Percentiles rank a stretch among this genome's conserved stretches.
These are phyloP conservation scores for Neopestalotiopsis clavispora DNA, from an alignment of 2,329 filamentous ascomycete genomes.

Conservation along the genomic window DNA sequence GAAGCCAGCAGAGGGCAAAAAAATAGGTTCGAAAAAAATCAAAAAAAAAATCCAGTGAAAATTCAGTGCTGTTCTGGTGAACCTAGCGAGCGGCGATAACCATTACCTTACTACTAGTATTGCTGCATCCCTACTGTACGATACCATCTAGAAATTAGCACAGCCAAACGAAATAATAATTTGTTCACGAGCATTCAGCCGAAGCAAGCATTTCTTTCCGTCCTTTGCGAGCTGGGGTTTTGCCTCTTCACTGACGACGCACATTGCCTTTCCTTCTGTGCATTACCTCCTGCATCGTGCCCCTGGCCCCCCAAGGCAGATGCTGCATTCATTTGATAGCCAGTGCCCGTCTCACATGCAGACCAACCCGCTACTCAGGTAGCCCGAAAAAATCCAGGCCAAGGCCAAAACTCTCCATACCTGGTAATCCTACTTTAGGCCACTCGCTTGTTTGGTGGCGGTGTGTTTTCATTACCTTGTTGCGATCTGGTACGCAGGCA, in stretches of 20 bases:
- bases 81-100: background rate
- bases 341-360: background rate
- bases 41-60: background rate
- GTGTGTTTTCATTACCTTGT: background rate
- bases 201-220: too few relatives aligned
- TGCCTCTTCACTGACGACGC: too few relatives aligned
- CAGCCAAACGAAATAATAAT: too few relatives aligned
- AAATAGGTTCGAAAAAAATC: background rate
- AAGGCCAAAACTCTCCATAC: constrained; percentile 1
- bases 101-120: background rate
- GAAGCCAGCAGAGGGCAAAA: background rate
- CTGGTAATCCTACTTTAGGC: background rate
- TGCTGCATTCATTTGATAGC: background rate
- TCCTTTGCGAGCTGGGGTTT: too few relatives aligned
- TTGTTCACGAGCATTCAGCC: too few relatives aligned
- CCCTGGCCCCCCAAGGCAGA: background rate
- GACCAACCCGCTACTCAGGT: background rate
- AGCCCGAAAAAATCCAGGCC: background rate
- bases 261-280: background rate
- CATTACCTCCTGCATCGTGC: background rate
- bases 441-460: background rate
- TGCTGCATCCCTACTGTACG: background rate
- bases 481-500: background rate
- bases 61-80: background rate
- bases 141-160: too few relatives aligned